A percentile compares a stretch with the other conserved stretches of the same genome.
phyloP scores from a whole-genome alignment of 495 filamentous ascomycete genomes.

The Penicillium angulare region DNA sequence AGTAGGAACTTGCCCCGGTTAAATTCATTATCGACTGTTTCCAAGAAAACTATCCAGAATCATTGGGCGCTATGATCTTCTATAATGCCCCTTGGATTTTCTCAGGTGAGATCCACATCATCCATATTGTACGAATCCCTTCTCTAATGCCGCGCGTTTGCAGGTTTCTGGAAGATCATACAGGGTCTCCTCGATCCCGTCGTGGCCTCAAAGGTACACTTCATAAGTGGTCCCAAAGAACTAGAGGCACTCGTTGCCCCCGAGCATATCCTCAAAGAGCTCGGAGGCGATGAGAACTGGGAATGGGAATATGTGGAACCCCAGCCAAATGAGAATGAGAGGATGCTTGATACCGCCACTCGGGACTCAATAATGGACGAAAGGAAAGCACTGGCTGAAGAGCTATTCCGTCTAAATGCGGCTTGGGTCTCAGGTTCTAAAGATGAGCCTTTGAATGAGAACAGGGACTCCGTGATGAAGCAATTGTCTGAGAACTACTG shows the following conservation, averaged over 20 bases:
- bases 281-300: conserved; percentile 86
- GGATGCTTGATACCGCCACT: conserved; percentile 61
- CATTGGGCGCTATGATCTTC: conserved; percentile 78
- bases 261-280: conserved; percentile 66
- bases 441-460: conserved; percentile 41
- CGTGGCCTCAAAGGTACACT: conserved; percentile 92
- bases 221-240: conserved; percentile 74
- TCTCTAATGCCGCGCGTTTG: background rate
- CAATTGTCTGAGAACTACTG: conserved; percentile 78
- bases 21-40: conserved; percentile 98
- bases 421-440: conserved; percentile 55
- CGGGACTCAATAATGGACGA: conserved; percentile 54
- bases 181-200: conserved; percentile 92
- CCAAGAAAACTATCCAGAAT: conserved; percentile 94
- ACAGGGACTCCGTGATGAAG: conserved; percentile 57
- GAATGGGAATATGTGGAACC: conserved; percentile 79
- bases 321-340: conserved; percentile 62
- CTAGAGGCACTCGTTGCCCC: conserved; percentile 68
- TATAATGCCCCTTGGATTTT: conserved; percentile 97
- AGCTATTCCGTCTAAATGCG: conserved; percentile 64
- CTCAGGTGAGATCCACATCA: conserved; percentile 52
- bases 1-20: conserved; percentile 87
- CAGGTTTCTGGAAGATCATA: conserved; percentile 82
- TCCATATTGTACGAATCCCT: background rate
- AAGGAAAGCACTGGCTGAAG: conserved; percentile 57